A percentile compares a stretch with the other conserved stretches of the same genome.
These are phyloP conservation scores for Penicillium diatomitis DNA, from an alignment of 495 filamentous ascomycete species.

Conservation along the genomic window DNA sequence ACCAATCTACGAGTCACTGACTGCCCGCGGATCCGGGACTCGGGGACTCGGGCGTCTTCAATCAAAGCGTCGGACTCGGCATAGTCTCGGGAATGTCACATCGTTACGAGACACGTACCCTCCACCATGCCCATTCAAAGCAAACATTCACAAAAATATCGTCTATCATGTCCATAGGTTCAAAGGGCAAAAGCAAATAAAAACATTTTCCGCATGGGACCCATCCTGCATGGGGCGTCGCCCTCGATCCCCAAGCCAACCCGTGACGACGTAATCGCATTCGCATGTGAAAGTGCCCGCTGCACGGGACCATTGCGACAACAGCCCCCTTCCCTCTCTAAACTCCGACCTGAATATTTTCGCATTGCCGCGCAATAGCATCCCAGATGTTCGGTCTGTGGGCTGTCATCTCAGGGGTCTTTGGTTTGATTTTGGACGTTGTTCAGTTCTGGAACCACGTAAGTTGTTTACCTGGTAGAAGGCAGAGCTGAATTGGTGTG, in stretches of 20 bases:
- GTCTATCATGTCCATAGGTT: too few relatives aligned
- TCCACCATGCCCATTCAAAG: neutral
- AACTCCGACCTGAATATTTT: conserved; percentile 1
- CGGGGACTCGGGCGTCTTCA: too few relatives aligned
- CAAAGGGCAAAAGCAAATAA: too few relatives aligned
- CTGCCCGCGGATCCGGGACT: too few relatives aligned
- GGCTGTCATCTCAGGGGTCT: conserved; percentile 35
- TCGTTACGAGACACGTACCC: neutral
- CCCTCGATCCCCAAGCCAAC: neutral
- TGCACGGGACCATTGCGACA: neutral
- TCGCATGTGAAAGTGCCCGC: conserved; percentile 31
- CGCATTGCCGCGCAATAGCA: conserved; percentile 12
- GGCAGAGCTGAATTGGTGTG: neutral
- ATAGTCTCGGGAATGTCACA: neutral
- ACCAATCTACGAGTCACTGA: too few relatives aligned
- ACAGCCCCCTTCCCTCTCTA: conserved; percentile 2
- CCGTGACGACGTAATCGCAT: conserved; percentile 15
- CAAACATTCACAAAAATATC: too few relatives aligned
- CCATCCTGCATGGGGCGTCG: too few relatives aligned
- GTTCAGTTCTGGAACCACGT: conserved; percentile 57
- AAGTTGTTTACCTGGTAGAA: conserved; percentile 11
- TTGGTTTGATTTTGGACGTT: conserved; percentile 52
- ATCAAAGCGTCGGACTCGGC: too few relatives aligned
- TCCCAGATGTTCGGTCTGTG: conserved; percentile 19
- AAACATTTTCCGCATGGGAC: too few relatives aligned